phyloP scores from a whole-genome alignment of 805 yeast genomes.

The Candida methanosorbosa region DNA sequence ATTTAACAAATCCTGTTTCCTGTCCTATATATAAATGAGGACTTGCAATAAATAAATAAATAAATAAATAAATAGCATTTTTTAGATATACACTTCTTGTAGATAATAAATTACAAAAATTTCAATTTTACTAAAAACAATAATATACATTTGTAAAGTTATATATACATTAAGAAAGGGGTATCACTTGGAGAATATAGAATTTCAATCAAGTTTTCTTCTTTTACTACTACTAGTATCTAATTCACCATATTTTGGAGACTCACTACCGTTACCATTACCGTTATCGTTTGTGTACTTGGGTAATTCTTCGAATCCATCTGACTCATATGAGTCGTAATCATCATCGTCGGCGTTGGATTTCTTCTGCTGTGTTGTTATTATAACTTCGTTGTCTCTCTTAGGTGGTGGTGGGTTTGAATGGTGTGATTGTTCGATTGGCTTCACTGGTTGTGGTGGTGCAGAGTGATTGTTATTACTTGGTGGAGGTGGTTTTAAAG shows the following conservation, averaged over 20 bases:
- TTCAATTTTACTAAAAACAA: too few species aligned
- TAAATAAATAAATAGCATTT: too few species aligned
- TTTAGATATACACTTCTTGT: too few species aligned
- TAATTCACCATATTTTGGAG: conserved; percentile 21
- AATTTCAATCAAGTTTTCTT: too few species aligned
- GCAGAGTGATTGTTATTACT: too few species aligned
- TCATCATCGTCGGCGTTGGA: conserved; percentile 11
- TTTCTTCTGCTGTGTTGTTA: neutral
- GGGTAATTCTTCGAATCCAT: conserved; percentile 29
- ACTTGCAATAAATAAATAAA: too few species aligned
- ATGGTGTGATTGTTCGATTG: conserved; percentile 9
- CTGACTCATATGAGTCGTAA: conserved; percentile 21
- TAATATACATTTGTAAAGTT: too few species aligned
- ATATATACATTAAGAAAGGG: too few species aligned
- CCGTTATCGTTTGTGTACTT: conserved; percentile 8
- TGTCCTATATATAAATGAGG: conserved; percentile 24
- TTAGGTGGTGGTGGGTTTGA: neutral
- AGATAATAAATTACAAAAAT: too few species aligned
- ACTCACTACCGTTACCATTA: conserved; percentile 2
- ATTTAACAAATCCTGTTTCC: conserved; percentile 32
- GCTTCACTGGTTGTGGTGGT: conserved; percentile 12
- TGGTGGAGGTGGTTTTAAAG: conserved; percentile 6
- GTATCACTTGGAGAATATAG: too few species aligned
- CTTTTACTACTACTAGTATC: conserved; percentile 10
- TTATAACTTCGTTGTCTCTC: conserved; percentile 6